Evolutionary conservation across 2,329 filamentous ascomycete genomes (phyloP).

Genomic region (Ascochyta rabiei): DNA sequence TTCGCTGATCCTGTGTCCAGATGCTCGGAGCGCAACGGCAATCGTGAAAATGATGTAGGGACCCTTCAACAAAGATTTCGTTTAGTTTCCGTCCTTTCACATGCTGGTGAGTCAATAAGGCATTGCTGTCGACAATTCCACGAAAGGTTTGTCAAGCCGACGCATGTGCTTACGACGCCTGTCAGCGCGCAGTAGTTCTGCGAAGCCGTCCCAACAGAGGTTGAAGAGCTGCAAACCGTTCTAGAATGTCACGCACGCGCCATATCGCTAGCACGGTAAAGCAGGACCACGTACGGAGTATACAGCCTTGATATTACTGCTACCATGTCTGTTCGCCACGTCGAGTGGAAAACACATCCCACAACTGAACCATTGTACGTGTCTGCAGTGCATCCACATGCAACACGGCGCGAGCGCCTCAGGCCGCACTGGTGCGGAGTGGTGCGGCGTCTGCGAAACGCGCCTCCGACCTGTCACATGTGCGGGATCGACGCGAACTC

Average conservation of each 20-base stretch:
- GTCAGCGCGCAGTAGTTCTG: constrained; percentile 2
- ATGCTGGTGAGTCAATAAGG: constrained; percentile 9
- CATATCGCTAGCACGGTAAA: no score
- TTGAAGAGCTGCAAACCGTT: background rate
- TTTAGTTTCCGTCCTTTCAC: background rate
- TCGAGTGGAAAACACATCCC: background rate
- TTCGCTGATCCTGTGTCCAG: constrained; percentile 22
- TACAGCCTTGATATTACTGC: background rate
- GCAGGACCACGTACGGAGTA: background rate
- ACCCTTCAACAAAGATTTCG: constrained; percentile 5
- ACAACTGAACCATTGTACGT: background rate
- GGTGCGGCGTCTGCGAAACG: constrained; percentile 11
- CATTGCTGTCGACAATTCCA: no score
- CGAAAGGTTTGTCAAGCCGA: background rate
- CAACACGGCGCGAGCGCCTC: constrained; percentile 4
- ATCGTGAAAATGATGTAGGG: constrained; percentile 16
- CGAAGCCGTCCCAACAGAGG: background rate
- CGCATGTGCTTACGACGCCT: background rate
- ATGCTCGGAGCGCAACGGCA: constrained; percentile 15
- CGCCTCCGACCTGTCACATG: background rate
- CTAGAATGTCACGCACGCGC: no score
- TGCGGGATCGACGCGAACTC: no score
- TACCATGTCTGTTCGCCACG: background rate
- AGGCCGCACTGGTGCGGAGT: constrained; percentile 8
- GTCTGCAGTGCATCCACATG: constrained; percentile 1